Evolutionary conservation across 352 stramenopile genomes (phyloP), one percentile per base, ranked within the genome.

Genomic region (Blastocystis sp.): DNA sequence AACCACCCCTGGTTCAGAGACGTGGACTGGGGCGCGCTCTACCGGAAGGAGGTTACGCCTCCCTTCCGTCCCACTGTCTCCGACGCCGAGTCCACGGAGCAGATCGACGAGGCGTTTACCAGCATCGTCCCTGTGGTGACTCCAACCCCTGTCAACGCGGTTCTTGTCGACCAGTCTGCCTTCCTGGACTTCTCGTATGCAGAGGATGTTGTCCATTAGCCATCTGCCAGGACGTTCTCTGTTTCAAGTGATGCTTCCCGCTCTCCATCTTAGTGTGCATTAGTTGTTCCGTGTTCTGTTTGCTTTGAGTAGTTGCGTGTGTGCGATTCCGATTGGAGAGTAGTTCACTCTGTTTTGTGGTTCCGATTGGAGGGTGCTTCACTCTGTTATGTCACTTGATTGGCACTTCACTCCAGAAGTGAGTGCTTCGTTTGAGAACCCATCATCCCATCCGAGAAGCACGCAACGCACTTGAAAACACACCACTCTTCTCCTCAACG

Each of bases 141-240:
- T 21, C 61, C 89, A 9, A 88, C 85, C 1, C 91, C 29, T 24
- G 71, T 62, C 29, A 71, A 62, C 35, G 62, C 90, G 37, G 94
- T 95, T 10, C 94, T 96, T 50, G 95, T 93, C 31, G 94, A 94
- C 0, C 92, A 96, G 81, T 93, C 94, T 13, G 93, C 97, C 91
- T 98, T 98, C 90, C 94, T 97, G 81, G 94, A 93, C 35, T 98
- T 98, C 90, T 98, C 95, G 24, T 98, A 96, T 71, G 66, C 66
- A 29, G 66, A 77, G 55, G 66, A 35, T 55, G 33, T 55, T 51
- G 50, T 26, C 29, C 26, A 77, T 51, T 77, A 77, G 45, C 50
- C 13, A 29, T 4, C 9, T 24, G 19, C 26, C 19, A 65, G 9
- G 19, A 10, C 19, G 9, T 65, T 65, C 4, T 6, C 26, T 65